phyloP scores from a whole-genome alignment of 306 rosid species.

The Biancaea sappan region DNA sequence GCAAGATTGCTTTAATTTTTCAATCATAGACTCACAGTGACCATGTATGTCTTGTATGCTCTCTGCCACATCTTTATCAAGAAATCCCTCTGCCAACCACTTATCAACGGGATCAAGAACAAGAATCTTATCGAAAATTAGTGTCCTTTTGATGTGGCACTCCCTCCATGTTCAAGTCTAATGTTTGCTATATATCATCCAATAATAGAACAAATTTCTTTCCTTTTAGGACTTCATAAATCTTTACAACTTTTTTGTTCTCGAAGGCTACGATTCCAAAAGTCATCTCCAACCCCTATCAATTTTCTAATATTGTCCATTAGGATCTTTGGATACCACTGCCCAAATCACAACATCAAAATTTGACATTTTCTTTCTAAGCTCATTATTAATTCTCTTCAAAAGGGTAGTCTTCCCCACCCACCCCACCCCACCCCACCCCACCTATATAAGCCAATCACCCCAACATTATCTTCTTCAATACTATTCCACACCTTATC shows the following conservation, averaged over 20 bases:
- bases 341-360: slow-evolving; percentile 31
- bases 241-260: background rate
- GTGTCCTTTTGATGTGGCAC: background rate
- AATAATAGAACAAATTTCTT: slow-evolving; percentile 33
- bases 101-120: background rate
- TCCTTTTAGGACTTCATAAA: background rate
- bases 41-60: background rate
- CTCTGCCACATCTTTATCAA: background rate
- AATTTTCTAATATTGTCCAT: slow-evolving; percentile 17
- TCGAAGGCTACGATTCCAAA: background rate
- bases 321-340: slow-evolving; percentile 26
- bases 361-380: background rate
- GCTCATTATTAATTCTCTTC: background rate
- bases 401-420: background rate
- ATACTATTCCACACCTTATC: background rate
- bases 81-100: slow-evolving; percentile 11
- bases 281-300: background rate
- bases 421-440: too few species aligned
- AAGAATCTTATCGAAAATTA: background rate
- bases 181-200: slow-evolving; percentile 31
- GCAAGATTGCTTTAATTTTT: background rate
- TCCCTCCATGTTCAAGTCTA: slow-evolving; percentile 29
- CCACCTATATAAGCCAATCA: slow-evolving; percentile 31
- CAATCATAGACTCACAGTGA: background rate
- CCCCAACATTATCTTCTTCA: background rate